Percentiles rank a stretch among this genome's conserved stretches.
Conservation (phyloP, 352 stramenopile species). For the Saprolegnia diclina region DNA sequence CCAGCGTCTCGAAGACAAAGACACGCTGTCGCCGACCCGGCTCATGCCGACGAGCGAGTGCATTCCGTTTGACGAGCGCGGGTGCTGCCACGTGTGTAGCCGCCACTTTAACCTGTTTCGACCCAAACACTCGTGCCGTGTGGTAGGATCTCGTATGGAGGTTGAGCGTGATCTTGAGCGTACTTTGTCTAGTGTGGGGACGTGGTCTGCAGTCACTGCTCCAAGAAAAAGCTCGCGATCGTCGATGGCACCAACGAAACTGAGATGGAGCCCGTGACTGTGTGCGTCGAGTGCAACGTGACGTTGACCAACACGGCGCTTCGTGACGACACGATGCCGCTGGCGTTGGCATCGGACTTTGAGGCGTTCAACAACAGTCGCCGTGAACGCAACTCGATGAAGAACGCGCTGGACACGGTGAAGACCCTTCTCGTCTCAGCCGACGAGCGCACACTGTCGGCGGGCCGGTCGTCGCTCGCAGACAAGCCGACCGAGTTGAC, state of each 20-base stretch:
- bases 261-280: neutral
- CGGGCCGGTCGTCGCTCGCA: neutral
- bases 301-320: neutral
- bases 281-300: neutral
- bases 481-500: neutral
- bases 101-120: constrained; percentile 6
- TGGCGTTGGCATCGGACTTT: neutral
- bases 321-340: neutral
- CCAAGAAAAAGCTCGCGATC: neutral
- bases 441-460: neutral
- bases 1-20: neutral
- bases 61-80: constrained; percentile 16
- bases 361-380: neutral
- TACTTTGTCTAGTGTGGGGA: constrained; percentile 7
- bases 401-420: neutral
- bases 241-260: neutral
- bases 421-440: neutral
- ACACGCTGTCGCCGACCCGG: neutral
- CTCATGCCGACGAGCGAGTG: neutral
- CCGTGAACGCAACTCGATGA: neutral
- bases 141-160: neutral
- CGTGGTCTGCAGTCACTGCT: constrained; percentile 14
- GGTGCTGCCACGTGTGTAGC: neutral
- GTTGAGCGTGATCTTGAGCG: neutral
- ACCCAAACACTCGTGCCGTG: neutral